Evolutionary conservation across 139 green algal genomes (phyloP), one percentile per base, ranked within the genome.

Genomic region (Tetradesmus obliquus): DNA sequence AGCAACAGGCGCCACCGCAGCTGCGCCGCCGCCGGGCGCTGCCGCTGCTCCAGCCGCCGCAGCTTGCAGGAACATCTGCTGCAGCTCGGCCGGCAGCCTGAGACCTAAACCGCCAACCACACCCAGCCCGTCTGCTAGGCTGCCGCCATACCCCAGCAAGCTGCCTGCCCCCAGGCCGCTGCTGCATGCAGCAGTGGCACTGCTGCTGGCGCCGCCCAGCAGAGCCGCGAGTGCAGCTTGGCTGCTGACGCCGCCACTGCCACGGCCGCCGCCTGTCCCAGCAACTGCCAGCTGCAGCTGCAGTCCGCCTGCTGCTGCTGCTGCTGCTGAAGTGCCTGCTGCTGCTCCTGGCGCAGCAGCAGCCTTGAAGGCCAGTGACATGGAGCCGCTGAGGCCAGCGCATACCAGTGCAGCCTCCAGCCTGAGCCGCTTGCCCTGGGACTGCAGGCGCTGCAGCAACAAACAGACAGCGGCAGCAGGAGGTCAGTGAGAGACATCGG

Each of bases 21-120:
- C 79, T 20, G 88, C 79, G 13, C n/a, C 32, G 10, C 32, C 79
- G 17, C 32, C 79, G 32, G 79, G 79, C 58, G 32, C 32, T 24
- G 79, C 83, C 79, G 54, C 55, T 54, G 20, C 62, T 89, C 58
- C 84, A 81, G 84, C 84, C 22, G 55, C 58, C 22, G 84, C 62
- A 53, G 84, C 84, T 51, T 81, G 24, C 84, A 89, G 12, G 22
- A 82, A 81, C 84, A 89, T 45, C 84, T 71, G 12, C 32, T 89
- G 60, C 45, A 89, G 53, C 84, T 89, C 32, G 19, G 62, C 1
- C 45, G 84, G 62, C 84, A 89, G 62, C 51, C 19, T 58, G 5
- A 45, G n/a, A 81, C 32, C 84, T 8, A 81, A 24, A 62, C 51
- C 84, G 24, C 57, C 84, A 8, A 79, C 57, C 3, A 88, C 57